Base-by-base conservation (phyloP, 2,329 filamentous ascomycete genomes). In the Aspergillus quadrilineatus region DNA sequence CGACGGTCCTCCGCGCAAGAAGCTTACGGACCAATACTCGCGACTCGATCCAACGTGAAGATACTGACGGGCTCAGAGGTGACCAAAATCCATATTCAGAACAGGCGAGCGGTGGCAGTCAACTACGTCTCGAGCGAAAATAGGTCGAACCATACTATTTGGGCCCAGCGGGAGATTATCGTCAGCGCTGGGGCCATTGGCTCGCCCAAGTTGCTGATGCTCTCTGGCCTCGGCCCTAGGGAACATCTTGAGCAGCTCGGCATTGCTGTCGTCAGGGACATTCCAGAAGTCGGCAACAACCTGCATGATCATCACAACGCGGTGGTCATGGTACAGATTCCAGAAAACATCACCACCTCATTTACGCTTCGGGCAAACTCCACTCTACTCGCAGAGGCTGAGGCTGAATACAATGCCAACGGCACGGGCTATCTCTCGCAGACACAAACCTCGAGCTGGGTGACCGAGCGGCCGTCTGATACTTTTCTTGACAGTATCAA, bases 231-330 rank as follows among this genome's bases (percentile, higher is more conserved):
- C 3, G 49, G 55, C 1, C 34, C 17, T 4, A 12, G 12, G 5
- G 14, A 45, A 6, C 44, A 41, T n/a, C 50, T 57, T 1, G n/a
- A 34, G 5, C n/a, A 15, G 7, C 26, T 43, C 4, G n/a, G 9
- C 29, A 57, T 53, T 1, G 29, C 49, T 0, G 28, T 43, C 6
- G n/a, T 53, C 15, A 41, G 34, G 2, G 28, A 49, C 10, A 37
- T 48, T 10, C 49, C 55, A 4, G 39, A 44, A 3, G 29, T 57
- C 3, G 55, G 55, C 9, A 29, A 57, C n/a, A 48, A 49, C 26
- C 6, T 57, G 1, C 49, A 57, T 2, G 36, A 47, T 17, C 47
- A 51, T 26, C 39, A 50, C 2, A 50, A 42, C 32, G 48, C 34
- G 2, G 48, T 50, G 4, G 26, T 50, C 36, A 50, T 41, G 26